These are phyloP conservation scores for Clitoria ternatea DNA, from an alignment of 306 rosid species.

Conservation along the genomic window DNA sequence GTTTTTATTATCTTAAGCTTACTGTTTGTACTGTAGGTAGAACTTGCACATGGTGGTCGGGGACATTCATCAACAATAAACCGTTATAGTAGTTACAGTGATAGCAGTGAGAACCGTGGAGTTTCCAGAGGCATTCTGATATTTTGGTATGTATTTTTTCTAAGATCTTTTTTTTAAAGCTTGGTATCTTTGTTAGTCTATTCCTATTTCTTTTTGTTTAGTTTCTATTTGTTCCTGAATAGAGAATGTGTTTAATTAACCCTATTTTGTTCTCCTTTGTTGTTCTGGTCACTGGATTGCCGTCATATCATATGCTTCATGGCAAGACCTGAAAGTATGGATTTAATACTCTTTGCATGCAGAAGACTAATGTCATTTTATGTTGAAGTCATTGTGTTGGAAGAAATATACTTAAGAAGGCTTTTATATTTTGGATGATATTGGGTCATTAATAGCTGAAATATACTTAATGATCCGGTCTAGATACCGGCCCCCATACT, in stretches of 20 bases:
- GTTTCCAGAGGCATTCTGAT: slow-evolving; percentile 71
- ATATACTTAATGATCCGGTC: no score
- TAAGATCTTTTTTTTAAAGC: background rate
- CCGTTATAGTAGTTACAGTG: slow-evolving; percentile 51
- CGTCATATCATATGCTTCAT: slow-evolving; percentile 86
- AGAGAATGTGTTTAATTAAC: slow-evolving; percentile 4
- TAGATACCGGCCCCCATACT: no score
- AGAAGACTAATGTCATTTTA: background rate
- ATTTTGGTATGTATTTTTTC: slow-evolving; percentile 54
- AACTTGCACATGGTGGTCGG: slow-evolving; percentile 78
- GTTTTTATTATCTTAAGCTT: background rate
- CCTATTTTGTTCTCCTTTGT: slow-evolving; percentile 16
- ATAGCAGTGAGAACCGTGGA: slow-evolving; percentile 60
- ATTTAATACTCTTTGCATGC: background rate
- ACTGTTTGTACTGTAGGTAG: slow-evolving; percentile 50
- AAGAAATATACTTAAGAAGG: no score
- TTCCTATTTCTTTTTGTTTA: background rate
- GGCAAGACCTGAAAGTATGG: slow-evolving; percentile 96
- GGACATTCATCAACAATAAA: slow-evolving; percentile 67
- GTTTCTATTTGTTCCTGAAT: background rate
- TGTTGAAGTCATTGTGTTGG: background rate
- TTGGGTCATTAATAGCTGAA: no score
- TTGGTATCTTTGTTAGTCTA: background rate
- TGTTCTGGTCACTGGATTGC: slow-evolving; percentile 93
- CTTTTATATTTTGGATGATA: no score